Percentiles rank a stretch among this genome's conserved stretches.
These are phyloP conservation scores for Aurantiochytrium sp. DNA, from an alignment of 108 stramenopile genomes.

Conservation along the genomic window DNA sequence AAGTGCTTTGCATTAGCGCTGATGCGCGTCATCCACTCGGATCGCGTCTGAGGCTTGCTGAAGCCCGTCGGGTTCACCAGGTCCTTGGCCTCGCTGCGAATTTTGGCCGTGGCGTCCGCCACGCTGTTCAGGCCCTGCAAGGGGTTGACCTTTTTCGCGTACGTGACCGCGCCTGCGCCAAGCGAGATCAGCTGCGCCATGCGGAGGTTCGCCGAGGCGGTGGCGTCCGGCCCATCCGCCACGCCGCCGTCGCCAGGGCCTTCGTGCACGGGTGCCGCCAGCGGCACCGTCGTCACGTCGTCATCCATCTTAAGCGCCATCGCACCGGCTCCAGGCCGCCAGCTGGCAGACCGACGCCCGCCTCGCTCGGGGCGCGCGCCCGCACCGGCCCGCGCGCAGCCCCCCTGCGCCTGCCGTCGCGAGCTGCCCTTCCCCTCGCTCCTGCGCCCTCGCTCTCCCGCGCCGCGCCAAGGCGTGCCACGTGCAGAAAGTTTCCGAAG, in stretches of 20 bases:
- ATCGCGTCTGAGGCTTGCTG: background rate
- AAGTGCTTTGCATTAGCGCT: background rate
- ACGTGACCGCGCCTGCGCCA: background rate
- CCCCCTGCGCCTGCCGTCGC: too few relatives aligned
- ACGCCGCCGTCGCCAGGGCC: background rate
- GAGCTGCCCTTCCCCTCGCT: too few relatives aligned
- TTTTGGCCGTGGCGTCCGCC: background rate
- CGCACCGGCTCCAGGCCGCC: background rate
- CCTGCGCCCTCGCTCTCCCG: background rate
- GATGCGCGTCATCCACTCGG: background rate
- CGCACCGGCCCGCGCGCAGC: background rate
- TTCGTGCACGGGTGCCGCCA: too few relatives aligned
- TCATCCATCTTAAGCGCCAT: background rate
- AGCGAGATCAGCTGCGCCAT: background rate
- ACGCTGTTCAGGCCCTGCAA: background rate
- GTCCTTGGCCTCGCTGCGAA: conserved; percentile 8
- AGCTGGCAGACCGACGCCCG: background rate
- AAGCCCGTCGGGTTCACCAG: background rate
- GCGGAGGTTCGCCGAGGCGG: background rate
- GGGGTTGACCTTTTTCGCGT: background rate
- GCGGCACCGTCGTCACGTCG: background rate
- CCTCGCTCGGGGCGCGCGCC: background rate
- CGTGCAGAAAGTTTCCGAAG: background rate
- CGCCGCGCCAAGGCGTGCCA: background rate
- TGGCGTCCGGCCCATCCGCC: background rate